Evolutionary conservation across 2,329 filamentous ascomycete species (phyloP).

Genomic region (Sporothrix pseudoabietina): DNA sequence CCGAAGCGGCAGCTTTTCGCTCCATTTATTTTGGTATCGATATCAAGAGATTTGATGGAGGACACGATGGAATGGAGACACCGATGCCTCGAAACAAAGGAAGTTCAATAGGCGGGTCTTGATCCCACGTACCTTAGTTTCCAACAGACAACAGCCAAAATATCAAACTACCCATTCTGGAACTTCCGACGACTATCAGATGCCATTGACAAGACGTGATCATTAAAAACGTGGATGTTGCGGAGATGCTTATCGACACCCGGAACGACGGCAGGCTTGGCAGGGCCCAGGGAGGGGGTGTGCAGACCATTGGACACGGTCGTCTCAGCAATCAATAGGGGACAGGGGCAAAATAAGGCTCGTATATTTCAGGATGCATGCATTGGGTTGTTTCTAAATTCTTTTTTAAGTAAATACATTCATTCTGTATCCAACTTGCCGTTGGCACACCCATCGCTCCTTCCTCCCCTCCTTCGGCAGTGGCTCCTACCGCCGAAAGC

Average conservation of each 20-base stretch:
- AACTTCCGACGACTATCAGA: background rate
- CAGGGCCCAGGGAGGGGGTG: background rate
- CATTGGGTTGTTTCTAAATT: background rate
- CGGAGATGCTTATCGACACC: slow-evolving; percentile 1
- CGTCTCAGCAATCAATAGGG: background rate
- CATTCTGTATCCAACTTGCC: background rate
- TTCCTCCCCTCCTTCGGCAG: background rate
- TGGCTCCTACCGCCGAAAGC: background rate
- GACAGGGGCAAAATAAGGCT: slow-evolving; percentile 5
- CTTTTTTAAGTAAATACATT: background rate
- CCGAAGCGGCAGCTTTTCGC: background rate
- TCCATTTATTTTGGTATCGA: background rate
- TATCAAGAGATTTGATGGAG: background rate
- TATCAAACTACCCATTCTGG: background rate
- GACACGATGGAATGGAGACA: background rate
- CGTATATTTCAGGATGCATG: background rate
- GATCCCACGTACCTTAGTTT: background rate
- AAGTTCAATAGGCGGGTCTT: background rate
- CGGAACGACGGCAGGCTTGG: background rate
- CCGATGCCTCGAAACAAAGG: background rate
- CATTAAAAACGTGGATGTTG: background rate
- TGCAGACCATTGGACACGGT: background rate
- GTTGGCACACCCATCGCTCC: slow-evolving; percentile 1
- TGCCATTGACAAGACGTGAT: background rate
- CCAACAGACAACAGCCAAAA: background rate